Base-by-base conservation (phyloP, 1,284 basidiomycete genomes). In the Malassezia dermatis region DNA sequence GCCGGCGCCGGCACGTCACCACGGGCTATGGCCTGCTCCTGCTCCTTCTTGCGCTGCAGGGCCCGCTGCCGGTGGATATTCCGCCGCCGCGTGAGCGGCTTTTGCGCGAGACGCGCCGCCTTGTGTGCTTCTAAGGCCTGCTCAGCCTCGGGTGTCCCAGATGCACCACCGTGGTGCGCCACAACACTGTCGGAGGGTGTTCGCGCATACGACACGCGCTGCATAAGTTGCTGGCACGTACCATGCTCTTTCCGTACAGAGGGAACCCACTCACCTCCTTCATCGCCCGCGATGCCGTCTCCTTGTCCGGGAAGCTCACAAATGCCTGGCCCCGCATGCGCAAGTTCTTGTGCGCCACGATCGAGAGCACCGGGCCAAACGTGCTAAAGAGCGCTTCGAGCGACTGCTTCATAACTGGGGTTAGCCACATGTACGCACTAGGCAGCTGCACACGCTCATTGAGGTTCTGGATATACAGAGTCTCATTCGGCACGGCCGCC, bases 301-400 rank as follows among this genome's bases (percentile, higher is more conserved):
- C 85, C 48, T 83, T 79, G 47, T 84, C 83, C 58, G 81, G 81
- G 75, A 98, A 94, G 28, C 88, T 89, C 17, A 99, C 87, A 71
- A 99, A 99, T 5, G 93, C 93, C 77, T 99, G 93, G 11, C 93
- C 93, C 37, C 94, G 81, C 94, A 99, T 98, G 30, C 93, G 83
- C 58, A 95, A 77, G 78, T 95, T 96, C 52, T 80, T 77, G 76
- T 98, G 93, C 6, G 91, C 89, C 8, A 89, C 85, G 15, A 99
- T 87, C 66, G 90, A 89, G 27, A 93, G 76, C 6, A 99, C 85
- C 56, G 86, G 85, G 17, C 89, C 88, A 71, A 96, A 98, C 30
- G 86, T 83, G 76, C 89, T 89, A 80, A 98, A 96, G 44, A 99
- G 80, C 35, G 86, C 85, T 19, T 82, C 80, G 41, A 99, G 79